These are phyloP conservation scores for Macrotyloma uniflorum DNA, from an alignment of 306 rosid species.

Conservation along the genomic window DNA sequence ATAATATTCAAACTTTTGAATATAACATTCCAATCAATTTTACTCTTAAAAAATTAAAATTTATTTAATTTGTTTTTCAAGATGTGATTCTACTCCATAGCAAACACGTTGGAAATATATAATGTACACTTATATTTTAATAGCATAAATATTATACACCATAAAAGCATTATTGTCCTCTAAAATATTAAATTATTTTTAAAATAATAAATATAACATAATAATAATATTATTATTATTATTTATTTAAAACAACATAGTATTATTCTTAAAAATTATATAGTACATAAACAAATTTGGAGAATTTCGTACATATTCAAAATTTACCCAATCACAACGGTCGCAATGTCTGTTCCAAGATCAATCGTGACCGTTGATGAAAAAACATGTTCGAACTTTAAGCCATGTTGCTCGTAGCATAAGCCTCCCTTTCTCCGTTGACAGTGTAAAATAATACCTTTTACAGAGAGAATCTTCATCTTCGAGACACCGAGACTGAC, in stretches of 20 bases:
- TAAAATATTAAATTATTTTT: neutral
- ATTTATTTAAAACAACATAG: too few relatives aligned
- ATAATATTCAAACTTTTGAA: neutral
- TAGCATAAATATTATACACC: too few relatives aligned
- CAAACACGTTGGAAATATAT: neutral
- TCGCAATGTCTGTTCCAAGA: conserved; percentile 32
- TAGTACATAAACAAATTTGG: neutral
- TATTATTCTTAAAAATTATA: neutral
- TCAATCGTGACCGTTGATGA: conserved; percentile 43
- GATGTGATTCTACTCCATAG: neutral
- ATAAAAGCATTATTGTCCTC: too few relatives aligned
- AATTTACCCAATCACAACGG: conserved; percentile 55
- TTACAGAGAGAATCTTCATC: conserved; percentile 49
- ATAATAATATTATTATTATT: too few relatives aligned
- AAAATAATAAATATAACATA: neutral
- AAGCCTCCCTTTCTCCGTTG: conserved; percentile 14
- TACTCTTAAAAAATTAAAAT: neutral
- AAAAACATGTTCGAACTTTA: conserved; percentile 45
- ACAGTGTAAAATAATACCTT: conserved; percentile 38
- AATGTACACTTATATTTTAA: neutral
- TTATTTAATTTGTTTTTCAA: too few relatives aligned
- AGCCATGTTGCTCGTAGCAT: neutral
- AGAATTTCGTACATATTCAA: conserved; percentile 38
- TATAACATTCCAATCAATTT: neutral
- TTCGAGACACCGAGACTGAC: conserved; percentile 51